Conservation (phyloP, 2,329 filamentous ascomycete genomes). For the Calonectria hawksworthii region DNA sequence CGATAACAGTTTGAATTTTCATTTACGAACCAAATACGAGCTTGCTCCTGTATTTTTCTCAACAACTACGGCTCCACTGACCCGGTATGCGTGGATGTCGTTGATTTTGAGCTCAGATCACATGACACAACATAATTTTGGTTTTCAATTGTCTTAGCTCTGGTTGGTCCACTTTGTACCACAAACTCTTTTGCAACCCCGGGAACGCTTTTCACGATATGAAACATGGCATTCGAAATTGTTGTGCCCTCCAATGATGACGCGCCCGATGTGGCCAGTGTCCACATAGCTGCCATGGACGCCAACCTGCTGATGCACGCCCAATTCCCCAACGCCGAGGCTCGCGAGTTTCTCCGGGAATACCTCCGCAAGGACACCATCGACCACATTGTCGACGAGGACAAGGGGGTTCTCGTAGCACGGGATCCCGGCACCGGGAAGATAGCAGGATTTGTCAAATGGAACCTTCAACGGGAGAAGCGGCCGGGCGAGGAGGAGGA, state of each 20-base stretch:
- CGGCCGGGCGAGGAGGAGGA: slow-evolving; percentile 31
- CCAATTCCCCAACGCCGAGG: slow-evolving; percentile 54
- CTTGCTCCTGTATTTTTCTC: not conserved
- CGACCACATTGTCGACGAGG: slow-evolving; percentile 43
- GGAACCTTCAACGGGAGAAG: slow-evolving; percentile 48
- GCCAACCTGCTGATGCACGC: slow-evolving; percentile 55
- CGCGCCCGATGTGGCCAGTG: slow-evolving; percentile 42
- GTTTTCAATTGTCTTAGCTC: slow-evolving; percentile 26
- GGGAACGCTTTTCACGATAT: not conserved
- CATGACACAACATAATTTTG: slow-evolving; percentile 23
- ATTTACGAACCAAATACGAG: not conserved
- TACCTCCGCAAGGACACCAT: slow-evolving; percentile 51
- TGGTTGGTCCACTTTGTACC: slow-evolving; percentile 33
- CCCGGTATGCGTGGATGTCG: not conserved
- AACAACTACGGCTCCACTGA: not conserved
- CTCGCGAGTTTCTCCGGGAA: slow-evolving; percentile 45
- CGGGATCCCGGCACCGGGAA: slow-evolving; percentile 45
- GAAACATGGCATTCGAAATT: slow-evolving; percentile 48
- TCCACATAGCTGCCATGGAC: slow-evolving; percentile 57
- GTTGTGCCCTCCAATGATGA: slow-evolving; percentile 43
- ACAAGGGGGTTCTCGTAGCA: slow-evolving; percentile 52
- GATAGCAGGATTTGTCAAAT: slow-evolving; percentile 54
- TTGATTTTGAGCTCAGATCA: slow-evolving; percentile 14
- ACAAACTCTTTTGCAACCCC: slow-evolving; percentile 19
- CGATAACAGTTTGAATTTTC: not conserved